phyloP scores from a whole-genome alignment of 306 rosid genomes.

The Acacia confusa region DNA sequence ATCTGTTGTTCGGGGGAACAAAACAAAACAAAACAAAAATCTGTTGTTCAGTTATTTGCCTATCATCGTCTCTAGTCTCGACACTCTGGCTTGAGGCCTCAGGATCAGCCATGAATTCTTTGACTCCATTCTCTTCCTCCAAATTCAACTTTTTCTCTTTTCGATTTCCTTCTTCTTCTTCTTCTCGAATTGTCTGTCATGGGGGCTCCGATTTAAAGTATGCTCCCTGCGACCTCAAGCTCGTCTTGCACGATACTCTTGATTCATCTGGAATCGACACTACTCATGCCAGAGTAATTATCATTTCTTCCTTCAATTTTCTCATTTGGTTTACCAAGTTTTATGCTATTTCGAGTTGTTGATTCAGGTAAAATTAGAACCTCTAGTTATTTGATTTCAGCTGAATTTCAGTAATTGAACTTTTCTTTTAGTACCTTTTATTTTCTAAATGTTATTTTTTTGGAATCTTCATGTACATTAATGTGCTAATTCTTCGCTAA shows the following conservation, averaged over 20 bases:
- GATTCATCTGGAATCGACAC: conserved; percentile 79
- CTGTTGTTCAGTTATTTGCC: not conserved
- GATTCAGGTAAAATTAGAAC: not conserved
- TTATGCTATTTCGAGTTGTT: not conserved
- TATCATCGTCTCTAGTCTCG: not conserved
- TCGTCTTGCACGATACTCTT: conserved; percentile 75
- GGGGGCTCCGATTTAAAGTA: conserved; percentile 30
- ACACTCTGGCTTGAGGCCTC: no score
- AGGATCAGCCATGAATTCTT: conserved; percentile 17
- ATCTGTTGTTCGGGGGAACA: no score
- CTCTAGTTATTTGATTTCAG: not conserved
- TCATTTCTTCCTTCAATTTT: not conserved
- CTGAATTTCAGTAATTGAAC: not conserved
- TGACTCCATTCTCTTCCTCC: conserved; percentile 25
- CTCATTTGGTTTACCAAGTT: not conserved
- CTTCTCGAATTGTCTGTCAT: conserved; percentile 43
- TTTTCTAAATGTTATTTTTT: not conserved
- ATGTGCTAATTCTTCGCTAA: not conserved
- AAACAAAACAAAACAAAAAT: no score
- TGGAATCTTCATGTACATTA: not conserved
- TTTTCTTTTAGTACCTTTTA: not conserved
- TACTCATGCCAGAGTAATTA: conserved; percentile 64
- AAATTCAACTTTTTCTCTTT: conserved; percentile 44
- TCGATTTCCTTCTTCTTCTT: conserved; percentile 7
- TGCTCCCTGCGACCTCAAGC: conserved; percentile 43